Base-by-base conservation (phyloP, 495 filamentous ascomycete species). In the Aspergillus hancockii region DNA sequence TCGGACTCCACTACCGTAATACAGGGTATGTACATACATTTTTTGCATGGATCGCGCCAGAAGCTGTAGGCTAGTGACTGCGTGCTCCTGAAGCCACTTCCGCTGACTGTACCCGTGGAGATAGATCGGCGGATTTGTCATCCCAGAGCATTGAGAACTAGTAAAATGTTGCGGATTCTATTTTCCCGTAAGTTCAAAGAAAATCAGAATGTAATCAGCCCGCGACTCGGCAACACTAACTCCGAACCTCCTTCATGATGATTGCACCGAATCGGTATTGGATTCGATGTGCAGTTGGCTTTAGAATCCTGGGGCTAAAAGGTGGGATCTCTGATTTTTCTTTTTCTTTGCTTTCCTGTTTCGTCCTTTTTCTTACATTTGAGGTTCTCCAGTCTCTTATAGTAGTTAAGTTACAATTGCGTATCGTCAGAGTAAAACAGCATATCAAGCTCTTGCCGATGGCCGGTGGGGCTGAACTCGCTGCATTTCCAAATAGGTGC, bases 101-200 rank as follows among this genome's bases (percentile, higher is more conserved):
- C 71, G 70, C 71, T 75, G 71, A 71, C 68, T 68, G 58, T 61
- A 67, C 68, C 67, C 70, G 70, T 72, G 71, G 75, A 58, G 72
- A 65, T 66, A 55, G 73, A 77, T 76, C 71, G 69, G 69, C 73
- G 55, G 54, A 71, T 76, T 77, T 75, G 72, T 75, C 74, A 77
- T 74, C 65, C 56, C 19, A 55, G 52, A 59, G 40, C 43, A 6
- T 9, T 47, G 43, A 47, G 23, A 21, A 14, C 34, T 14, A 36
- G 9, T 41, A 3, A 41, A 65, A 69, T 66, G 67, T 70, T 66
- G 70, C 75, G 75, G 75, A 73, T 74, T 75, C 66, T 73, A 70
- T 77, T 75, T 77, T 75, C 71, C 75, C 71, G 73, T 62, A 34
- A 52, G 59, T 30, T 47, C 18, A 38, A 59, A 31, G 28, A 19